Conservation (phyloP, 805 yeast genomes). For the Ogataea zsoltii region DNA sequence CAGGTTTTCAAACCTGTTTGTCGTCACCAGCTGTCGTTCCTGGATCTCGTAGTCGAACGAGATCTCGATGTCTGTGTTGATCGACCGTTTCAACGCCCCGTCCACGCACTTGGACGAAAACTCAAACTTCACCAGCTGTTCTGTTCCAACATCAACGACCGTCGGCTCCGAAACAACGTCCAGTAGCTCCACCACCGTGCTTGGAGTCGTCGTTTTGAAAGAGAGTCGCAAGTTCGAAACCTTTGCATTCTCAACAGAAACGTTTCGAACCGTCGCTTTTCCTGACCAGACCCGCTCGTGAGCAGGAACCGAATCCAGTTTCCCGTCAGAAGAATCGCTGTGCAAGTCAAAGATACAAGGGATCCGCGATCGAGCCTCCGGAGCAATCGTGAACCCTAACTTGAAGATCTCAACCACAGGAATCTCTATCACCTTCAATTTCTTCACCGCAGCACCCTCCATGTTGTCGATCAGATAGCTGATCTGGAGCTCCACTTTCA, state of each 20-base stretch:
- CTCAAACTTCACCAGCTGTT: conserved; percentile 11
- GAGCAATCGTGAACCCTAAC: conserved; percentile 32
- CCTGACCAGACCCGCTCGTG: conserved; percentile 40
- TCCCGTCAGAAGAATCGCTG: conserved; percentile 12
- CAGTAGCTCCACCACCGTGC: conserved; percentile 11
- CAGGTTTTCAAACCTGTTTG: conserved; percentile 35
- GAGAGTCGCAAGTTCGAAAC: conserved; percentile 34
- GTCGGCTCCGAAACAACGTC: neutral
- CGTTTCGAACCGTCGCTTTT: conserved; percentile 33
- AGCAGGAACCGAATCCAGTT: conserved; percentile 24
- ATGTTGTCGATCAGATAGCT: conserved; percentile 33
- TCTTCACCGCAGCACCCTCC: conserved; percentile 31
- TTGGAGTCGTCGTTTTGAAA: conserved; percentile 7
- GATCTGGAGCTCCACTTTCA: conserved; percentile 22
- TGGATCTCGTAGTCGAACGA: conserved; percentile 19
- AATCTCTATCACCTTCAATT: conserved; percentile 22
- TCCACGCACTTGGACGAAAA: conserved; percentile 20
- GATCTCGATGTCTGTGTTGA: conserved; percentile 23
- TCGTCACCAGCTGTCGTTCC: conserved; percentile 5
- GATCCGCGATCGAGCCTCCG: conserved; percentile 30
- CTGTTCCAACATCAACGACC: conserved; percentile 1
- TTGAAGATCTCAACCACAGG: conserved; percentile 35
- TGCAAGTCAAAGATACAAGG: conserved; percentile 29
- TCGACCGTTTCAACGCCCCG: conserved; percentile 20
- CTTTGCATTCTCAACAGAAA: conserved; percentile 29